Base-by-base conservation (phyloP, 371 early-diverging fungal genomes). In the Mortierella sp. region DNA sequence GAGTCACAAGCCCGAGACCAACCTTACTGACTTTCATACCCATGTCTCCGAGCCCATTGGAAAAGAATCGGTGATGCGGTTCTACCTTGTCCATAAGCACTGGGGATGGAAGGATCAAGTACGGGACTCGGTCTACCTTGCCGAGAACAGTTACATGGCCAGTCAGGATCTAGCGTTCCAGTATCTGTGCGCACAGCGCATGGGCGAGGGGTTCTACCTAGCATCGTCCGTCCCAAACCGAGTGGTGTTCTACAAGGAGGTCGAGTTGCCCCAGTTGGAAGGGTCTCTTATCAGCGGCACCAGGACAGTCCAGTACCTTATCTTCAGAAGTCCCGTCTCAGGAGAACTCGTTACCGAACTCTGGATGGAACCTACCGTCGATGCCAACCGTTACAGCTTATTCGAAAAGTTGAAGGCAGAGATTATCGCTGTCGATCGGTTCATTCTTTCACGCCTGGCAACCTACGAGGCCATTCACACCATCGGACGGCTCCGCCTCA, bases 81-180 rank as follows among this genome's bases (percentile, higher is more conserved):
- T 92, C 29, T 95, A 93, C 81, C 74, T 96, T 49, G 83, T 91
- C 6, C 90, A 91, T 54, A 84, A 84, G 32, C 89, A 92, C 24
- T 93, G 94, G 91, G 89, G 91, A 70, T 96, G 96, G 96, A 91
- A 95, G 75, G 83, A 92, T n/a, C 90, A 93, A 74, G 89, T 93
- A 18, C 88, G 90, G 32, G 83, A 85, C 32, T 65, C 81, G 12
- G 88, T 86, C 7, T 88, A 82, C 41, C 87, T 82, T n/a, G 46
- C 80, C 12, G 85, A 88, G 55, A 84, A 83, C 72, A 88, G 89
- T 46, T 74, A 84, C 87, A 90, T 92, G 88, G 92, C 94, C 0
- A 89, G 95, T 43, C 93, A 92, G 49, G 90, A 94, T 63, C 82
- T 95, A 11, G 94, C 93, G 1, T 95, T 93, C 79, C 91, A 92